Evolutionary conservation across 2,329 filamentous ascomycete genomes (phyloP), one percentile per base, ranked within the genome.

Genomic region (Penicillium sp.): DNA sequence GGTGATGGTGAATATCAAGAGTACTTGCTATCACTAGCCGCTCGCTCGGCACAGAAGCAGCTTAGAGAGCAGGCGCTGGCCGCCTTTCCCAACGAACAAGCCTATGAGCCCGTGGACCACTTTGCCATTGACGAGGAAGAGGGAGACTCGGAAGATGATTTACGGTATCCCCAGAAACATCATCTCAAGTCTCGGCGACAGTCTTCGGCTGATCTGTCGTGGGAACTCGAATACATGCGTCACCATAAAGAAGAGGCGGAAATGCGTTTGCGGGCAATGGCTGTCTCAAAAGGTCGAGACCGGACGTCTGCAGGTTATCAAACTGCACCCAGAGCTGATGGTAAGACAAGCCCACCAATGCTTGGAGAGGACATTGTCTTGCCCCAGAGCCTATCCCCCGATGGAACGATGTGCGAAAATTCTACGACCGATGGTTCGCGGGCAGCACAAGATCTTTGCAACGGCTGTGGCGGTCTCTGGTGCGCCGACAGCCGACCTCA

Each of bases 171-270:
- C 56, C 57, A 66, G 14, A 61, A 63, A 42, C 62, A 69, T 50
- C 53, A 64, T 30, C 35, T 61, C 27, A 66, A 65, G 18, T 74
- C 71, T 44, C 66, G 74, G 45, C 69, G 76, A 30, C 70, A 74
- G 40, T 78, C 76, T 2, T 72, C 72, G 20, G 68, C 68, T 20
- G 76, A 78, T 56, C 56, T 83, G 4, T 75, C 82, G 51, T 92
- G 88, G 85, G 90, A 90, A 66, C 79, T 94, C 64, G 82, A 86
- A 63, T 86, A 90, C 62, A 89, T 94, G 87, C 87, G 89, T 61
- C 81, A 86, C 61, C 87, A 92, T 70, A 87, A 85, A 46, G 83
- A 89, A 60, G 78, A 85, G 61, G 69, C 85, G 44, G 79, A 84
- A 60, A 77, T 71, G 67, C 63, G 68, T 60, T 60, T 69, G 50